A percentile compares a stretch with the other conserved stretches of the same genome.
Evolutionary conservation across 2,329 filamentous ascomycete genomes (phyloP).

Genomic region (Botrytis hyacinthi): DNA sequence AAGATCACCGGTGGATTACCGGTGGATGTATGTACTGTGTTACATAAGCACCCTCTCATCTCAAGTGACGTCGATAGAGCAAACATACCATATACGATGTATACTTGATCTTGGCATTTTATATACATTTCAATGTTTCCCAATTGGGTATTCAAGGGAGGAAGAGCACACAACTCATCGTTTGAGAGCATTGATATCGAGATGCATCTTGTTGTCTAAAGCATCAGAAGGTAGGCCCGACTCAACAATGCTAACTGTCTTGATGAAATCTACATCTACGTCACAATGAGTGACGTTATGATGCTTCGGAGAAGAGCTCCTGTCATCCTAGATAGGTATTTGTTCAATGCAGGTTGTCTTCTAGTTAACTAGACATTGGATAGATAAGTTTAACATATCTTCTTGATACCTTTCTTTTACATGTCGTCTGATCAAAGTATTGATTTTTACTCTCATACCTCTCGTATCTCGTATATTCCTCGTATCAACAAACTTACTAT

Average conservation of each 20-base stretch:
- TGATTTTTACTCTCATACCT: neutral
- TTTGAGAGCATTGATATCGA: neutral
- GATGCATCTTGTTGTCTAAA: neutral
- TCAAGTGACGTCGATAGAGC: neutral
- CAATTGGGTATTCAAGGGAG: neutral
- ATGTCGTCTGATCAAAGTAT: neutral
- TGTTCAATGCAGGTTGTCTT: neutral
- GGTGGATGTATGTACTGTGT: neutral
- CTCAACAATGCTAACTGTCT: neutral
- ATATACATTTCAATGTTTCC: neutral
- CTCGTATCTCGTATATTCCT: neutral
- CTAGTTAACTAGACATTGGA: neutral
- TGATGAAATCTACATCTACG: neutral
- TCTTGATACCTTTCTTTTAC: neutral
- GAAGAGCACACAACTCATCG: too few species aligned
- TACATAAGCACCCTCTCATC: constrained; percentile 2
- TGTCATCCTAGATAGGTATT: neutral
- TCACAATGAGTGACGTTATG: neutral
- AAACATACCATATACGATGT: too few species aligned
- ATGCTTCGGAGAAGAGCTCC: neutral
- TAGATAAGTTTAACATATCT: neutral
- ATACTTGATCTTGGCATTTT: neutral
- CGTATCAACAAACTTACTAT: neutral
- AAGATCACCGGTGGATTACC: neutral
- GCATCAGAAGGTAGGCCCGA: neutral